These are phyloP conservation scores for Penicillium sp. DNA, from an alignment of 2,329 filamentous ascomycete species.

Conservation along the genomic window DNA sequence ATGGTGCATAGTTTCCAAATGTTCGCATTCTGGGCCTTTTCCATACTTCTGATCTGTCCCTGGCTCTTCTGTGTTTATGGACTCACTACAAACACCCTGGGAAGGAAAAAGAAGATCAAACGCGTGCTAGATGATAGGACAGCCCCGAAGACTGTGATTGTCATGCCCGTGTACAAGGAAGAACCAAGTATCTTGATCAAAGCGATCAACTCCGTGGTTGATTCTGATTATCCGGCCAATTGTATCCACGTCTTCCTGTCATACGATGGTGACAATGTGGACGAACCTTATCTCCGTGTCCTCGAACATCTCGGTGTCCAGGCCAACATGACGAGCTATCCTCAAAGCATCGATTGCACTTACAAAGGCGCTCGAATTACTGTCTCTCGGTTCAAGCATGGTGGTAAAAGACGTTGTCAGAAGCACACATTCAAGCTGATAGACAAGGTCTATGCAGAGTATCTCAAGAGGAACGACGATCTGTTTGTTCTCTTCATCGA, in stretches of 20 bases:
- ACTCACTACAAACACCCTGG: constrained; percentile 80
- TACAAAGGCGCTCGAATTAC: constrained; percentile 83
- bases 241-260: constrained; percentile 95
- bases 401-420: constrained; percentile 90
- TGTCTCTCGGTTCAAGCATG: constrained; percentile 85
- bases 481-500: constrained; percentile 96
- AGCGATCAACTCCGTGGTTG: constrained; percentile 85
- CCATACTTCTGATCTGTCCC: constrained; percentile 76
- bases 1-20: constrained; percentile 76
- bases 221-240: constrained; percentile 86
- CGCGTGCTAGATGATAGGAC: constrained; percentile 76
- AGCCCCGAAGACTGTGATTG: constrained; percentile 88
- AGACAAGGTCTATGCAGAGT: constrained; percentile 84
- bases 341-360: constrained; percentile 82
- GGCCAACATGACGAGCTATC: constrained; percentile 66
- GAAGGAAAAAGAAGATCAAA: constrained; percentile 76
- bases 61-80: constrained; percentile 94
- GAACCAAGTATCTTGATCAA: constrained; percentile 77
- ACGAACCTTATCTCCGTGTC: constrained; percentile 83
- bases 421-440: constrained; percentile 91
- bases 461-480: constrained; percentile 82
- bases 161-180: constrained; percentile 97
- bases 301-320: constrained; percentile 81
- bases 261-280: constrained; percentile 85
- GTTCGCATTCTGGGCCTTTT: constrained; percentile 95